Evolutionary conservation across 2,329 filamentous ascomycete genomes (phyloP).

Genomic region (Xylaria multiplex): DNA sequence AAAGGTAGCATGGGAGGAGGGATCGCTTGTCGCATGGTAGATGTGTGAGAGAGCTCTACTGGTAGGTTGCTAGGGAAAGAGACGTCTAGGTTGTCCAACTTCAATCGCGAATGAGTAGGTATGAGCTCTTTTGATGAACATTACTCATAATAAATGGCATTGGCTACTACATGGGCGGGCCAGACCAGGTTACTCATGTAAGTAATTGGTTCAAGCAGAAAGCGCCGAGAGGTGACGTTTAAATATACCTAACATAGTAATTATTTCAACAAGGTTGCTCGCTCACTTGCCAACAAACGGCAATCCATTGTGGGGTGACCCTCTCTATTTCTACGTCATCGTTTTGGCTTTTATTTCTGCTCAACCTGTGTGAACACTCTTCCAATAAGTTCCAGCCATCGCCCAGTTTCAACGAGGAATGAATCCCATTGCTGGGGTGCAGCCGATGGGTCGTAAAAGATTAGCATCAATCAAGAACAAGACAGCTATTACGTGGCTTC

Average conservation of each 20-base stretch:
- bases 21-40: neutral
- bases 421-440: neutral
- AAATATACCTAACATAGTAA: neutral
- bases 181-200: neutral
- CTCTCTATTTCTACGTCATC: too few relatives aligned
- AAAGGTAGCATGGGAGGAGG: neutral
- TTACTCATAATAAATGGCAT: neutral
- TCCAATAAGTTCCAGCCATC: neutral
- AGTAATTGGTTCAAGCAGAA: neutral
- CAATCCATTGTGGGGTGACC: too few relatives aligned
- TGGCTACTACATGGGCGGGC: neutral
- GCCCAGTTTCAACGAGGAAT: neutral
- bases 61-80: neutral
- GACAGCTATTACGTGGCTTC: conserved; percentile 22
- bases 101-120: neutral
- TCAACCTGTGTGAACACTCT: too few relatives aligned
- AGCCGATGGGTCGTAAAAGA: conserved; percentile 1
- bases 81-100: neutral
- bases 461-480: conserved; percentile 9
- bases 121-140: neutral
- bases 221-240: neutral
- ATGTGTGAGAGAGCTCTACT: neutral
- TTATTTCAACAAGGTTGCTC: neutral
- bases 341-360: too few relatives aligned
- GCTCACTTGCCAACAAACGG: too few relatives aligned